Base-by-base conservation (phyloP, 1,284 basidiomycete genomes). In the Ceratobasidium sp. region DNA sequence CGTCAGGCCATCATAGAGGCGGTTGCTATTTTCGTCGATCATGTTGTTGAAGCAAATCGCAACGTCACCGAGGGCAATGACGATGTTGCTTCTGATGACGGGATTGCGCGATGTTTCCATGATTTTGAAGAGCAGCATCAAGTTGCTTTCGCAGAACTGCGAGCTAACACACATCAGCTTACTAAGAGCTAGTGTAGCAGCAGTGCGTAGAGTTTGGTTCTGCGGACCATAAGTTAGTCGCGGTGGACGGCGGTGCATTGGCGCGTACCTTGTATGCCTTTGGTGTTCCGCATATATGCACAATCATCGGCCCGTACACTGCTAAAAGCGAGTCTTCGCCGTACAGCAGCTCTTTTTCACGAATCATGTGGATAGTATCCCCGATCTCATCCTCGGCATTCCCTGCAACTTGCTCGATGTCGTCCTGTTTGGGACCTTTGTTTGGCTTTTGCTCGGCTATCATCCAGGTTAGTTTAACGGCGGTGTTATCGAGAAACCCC, bases 341-440 rank as follows among this genome's bases (percentile, higher is more conserved):
- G 75, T 92, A 95, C 15, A 98, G 81, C 54, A 99, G 82, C 79
- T 98, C 96, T 15, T 85, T 86, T 80, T 99, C 97, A 32, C 93
- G 84, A 68, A 98, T 86, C 1, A 81, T 85, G 1, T 88, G 87
- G 50, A 99, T 92, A 4, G 91, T 85, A 71, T 99, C 97, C 17
- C 95, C 96, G 74, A 98, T 96, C 76, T 99, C 96, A 77, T 99
- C 96, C 78, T 99, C 96, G 22, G 95, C 96, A 75, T 96, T 98
- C 2, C 97, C 96, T 0, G 93, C 94, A 1, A 99, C 96, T 75
- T 97, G 95, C 73, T 99, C 96, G 0, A 99, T 86, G 76, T 98
- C 95, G 75, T 96, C 94, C 15, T 81, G 85, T 40, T 94, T 93
- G 22, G 45, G 13, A 49, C 62, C 47, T 52, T 72, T 67, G 17